Evolutionary conservation across 2,329 filamentous ascomycete genomes (phyloP), one percentile per base, ranked within the genome.

Genomic region (Zasmidium citrigriseum): DNA sequence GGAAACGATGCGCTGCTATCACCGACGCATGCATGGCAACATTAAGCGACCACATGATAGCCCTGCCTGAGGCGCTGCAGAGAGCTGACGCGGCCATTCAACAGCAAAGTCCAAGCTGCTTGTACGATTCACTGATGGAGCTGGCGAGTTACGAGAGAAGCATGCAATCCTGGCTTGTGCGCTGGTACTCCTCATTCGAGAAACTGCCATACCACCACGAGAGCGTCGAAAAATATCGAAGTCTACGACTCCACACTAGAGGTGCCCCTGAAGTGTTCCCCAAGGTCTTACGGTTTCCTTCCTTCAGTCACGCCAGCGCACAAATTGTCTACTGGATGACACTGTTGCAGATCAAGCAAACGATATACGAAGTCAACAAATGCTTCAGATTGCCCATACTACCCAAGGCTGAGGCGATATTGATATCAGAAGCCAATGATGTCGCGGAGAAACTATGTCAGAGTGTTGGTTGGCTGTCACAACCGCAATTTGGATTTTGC

Each of bases 141-240:
- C 10, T 56, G 22, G 47, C 54, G 16, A 45, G 22, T 12, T 21
- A 45, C 18, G 54, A 56, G 34, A 46, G 54, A 12, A 46, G 49
- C 23, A 51, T 46, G 18, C 54, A 56, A 24, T 21, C 46, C 16
- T 56, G 54, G 54, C 29, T 56, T 5, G 22, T 56, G 7, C 20
- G 21, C 12, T 56, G 54, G 54, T 56, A 56, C 21, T 56, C 54
- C 5, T 56, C 54, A 7, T 56, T 56, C 46, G 22, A 56, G 12
- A 29, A 20, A n/a, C 54, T 50, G 11, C 54, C 54, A 10, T 56
- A 56, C 18, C 49, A 46, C 29, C 54, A 56, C 29, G 21, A 56
- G 21, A 25, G 23, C 29, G 24, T 24, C 9, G 54, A 46, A 20
- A 21, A n/a, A 4, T 56, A 50, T 24, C 22, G 29, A 27, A 14